phyloP scores from a whole-genome alignment of 2,329 filamentous ascomycete species.

The Cercospora sp. region DNA sequence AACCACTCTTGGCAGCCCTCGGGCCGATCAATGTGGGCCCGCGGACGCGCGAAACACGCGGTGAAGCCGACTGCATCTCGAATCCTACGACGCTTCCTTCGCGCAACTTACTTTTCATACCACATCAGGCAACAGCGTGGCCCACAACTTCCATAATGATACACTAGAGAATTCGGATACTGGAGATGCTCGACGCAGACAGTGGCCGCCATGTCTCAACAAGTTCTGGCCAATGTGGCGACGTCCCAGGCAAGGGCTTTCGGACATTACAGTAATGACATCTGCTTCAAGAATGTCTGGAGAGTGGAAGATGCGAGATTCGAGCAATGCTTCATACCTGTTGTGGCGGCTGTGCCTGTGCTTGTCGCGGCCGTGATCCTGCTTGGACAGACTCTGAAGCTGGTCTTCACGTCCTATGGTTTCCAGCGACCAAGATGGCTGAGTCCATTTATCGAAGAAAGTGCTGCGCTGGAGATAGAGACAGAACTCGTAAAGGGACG shows the following conservation, averaged over 20 bases:
- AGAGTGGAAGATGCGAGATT: conserved; percentile 43
- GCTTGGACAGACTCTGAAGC: conserved; percentile 39
- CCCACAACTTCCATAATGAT: neutral
- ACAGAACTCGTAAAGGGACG: conserved; percentile 39
- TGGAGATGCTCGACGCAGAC: neutral
- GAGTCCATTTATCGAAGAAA: conserved; percentile 53
- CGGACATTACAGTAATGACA: neutral
- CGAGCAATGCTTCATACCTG: conserved; percentile 44
- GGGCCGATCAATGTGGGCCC: neutral
- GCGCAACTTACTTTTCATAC: neutral
- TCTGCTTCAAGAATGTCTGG: conserved; percentile 37
- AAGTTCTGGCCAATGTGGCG: neutral
- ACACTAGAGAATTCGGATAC: neutral
- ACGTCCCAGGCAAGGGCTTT: neutral
- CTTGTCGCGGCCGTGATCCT: conserved; percentile 42
- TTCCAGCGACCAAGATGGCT: conserved; percentile 53
- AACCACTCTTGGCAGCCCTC: neutral
- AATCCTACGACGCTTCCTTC: conserved; percentile 2
- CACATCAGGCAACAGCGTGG: neutral
- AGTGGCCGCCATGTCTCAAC: conserved; percentile 4
- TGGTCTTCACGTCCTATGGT: conserved; percentile 27
- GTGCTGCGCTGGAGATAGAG: conserved; percentile 24
- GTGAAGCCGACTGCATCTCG: neutral
- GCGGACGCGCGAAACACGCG: neutral
- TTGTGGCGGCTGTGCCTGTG: conserved; percentile 43